A percentile compares a stretch with the other conserved stretches of the same genome.
Evolutionary conservation across 306 rosid species (phyloP).

Genomic region (Sesbania bispinosa): DNA sequence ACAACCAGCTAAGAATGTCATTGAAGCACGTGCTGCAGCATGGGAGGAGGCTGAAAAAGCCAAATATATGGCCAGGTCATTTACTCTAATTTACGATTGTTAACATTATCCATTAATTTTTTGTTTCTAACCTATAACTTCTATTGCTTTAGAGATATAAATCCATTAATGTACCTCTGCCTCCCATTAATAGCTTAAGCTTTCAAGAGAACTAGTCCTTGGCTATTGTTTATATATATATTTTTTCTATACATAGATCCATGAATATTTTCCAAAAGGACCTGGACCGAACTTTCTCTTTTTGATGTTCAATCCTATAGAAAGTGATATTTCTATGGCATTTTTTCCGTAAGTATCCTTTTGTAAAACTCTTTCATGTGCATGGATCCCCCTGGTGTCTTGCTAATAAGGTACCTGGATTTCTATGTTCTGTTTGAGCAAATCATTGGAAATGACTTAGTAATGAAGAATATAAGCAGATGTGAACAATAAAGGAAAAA

Average conservation of each 20-base stretch:
- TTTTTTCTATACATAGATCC: neutral
- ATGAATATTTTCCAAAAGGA: neutral
- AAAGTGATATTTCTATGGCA: neutral
- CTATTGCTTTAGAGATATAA: neutral
- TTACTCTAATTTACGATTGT: neutral
- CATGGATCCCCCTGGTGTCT: no score
- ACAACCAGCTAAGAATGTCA: conserved; percentile 38
- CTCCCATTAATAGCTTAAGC: neutral
- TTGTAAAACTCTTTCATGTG: neutral
- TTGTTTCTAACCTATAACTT: neutral
- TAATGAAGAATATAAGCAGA: neutral
- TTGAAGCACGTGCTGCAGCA: conserved; percentile 84
- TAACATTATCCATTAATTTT: neutral
- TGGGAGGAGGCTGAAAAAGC: conserved; percentile 98
- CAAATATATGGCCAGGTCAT: conserved; percentile 86
- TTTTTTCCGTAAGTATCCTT: neutral
- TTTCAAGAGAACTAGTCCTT: neutral
- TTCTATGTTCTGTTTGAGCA: neutral
- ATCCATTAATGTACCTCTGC: neutral
- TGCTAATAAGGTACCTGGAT: neutral
- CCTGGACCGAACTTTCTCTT: neutral
- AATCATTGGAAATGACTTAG: neutral
- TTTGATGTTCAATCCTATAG: neutral
- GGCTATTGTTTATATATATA: neutral
- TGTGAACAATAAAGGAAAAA: neutral